Evolutionary conservation across 179 eudicot genomes (phyloP), one percentile per base, ranked within the genome.

Genomic region (Silene vulgaris): DNA sequence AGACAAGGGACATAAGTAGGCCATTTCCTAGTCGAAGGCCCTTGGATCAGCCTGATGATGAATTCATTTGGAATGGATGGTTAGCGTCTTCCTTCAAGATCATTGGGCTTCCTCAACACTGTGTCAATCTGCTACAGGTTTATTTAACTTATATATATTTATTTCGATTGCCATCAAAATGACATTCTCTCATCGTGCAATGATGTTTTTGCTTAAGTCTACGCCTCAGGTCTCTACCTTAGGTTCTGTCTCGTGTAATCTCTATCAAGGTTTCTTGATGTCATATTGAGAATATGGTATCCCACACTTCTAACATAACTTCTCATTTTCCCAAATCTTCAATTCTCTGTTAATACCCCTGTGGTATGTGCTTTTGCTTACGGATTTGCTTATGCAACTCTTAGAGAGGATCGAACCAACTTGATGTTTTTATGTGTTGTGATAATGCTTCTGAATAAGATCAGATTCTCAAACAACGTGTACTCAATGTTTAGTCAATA

Each of bases 21-120:
- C 95, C 99, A 73, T 95, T 90, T 73, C 99, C 99, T 26, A 92
- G 97, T 85, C 88, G 84, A 68, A 86, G 83, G 89, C 82, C 96
- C 68, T 74, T 89, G 83, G 86, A 87, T 40, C 82, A 92, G 72
- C 97, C 97, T 74, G 99, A 92, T 87, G 90, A 86, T 72, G 99
- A 95, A 77, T 95, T 95, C 84, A 91, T 95, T 74, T 95, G 97
- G 99, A 92, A 95, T 69, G 86, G 84, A 72, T 95, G 99, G 99
- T 76, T 95, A 75, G 87, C 99, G 21, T 81, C 74, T 65, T 80
- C 97, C 77, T 95, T 95, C 87, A 88, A 83, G 78, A 85, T 86
- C 76, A 89, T 89, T 77, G 99, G 99, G 75, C 89, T 95, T 76
- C 86, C 90, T 67, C 89, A 83, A 69, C 97, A 92, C 66, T 95